phyloP scores from a whole-genome alignment of 108 stramenopile species.

The Cyclotella choctawhatcheeana region DNA sequence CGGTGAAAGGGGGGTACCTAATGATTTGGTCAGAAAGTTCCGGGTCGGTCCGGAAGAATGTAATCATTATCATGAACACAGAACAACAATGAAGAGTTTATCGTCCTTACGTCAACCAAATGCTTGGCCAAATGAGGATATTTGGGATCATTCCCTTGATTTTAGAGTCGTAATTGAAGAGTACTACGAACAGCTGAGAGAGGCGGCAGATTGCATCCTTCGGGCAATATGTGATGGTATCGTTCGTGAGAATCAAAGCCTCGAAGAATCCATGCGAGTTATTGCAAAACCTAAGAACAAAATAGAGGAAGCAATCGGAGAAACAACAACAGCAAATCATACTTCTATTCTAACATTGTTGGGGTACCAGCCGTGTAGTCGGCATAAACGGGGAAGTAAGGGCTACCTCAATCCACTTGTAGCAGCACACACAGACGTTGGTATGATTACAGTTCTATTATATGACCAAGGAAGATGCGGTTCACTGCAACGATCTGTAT shows the following conservation, averaged over 20 bases:
- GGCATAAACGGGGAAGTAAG: conserved; percentile 62
- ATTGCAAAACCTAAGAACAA: conserved; percentile 14
- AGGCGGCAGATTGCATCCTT: conserved; percentile 58
- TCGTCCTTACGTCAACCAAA: conserved; percentile 70
- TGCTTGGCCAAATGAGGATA: conserved; percentile 60
- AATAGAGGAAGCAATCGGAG: not conserved
- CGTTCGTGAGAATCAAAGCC: conserved; percentile 20
- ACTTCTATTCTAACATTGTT: conserved; percentile 77
- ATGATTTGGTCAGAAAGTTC: conserved; percentile 80
- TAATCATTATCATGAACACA: too few relatives aligned
- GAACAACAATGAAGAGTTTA: not conserved
- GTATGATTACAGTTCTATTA: conserved; percentile 73
- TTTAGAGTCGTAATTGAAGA: conserved; percentile 58
- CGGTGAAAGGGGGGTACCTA: conserved; percentile 64
- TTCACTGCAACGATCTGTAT: conserved; percentile 52
- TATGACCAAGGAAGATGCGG: conserved; percentile 75
- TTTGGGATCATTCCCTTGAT: conserved; percentile 43
- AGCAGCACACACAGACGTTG: conserved; percentile 81
- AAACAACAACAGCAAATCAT: conserved; percentile 2
- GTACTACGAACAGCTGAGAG: conserved; percentile 56
- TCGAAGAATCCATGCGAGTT: conserved; percentile 27
- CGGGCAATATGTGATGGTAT: conserved; percentile 70
- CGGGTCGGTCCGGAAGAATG: conserved; percentile 66
- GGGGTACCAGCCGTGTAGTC: conserved; percentile 65
- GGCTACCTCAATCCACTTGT: conserved; percentile 59